Conservation (phyloP, 306 rosid species). For the Vigna radiata region DNA sequence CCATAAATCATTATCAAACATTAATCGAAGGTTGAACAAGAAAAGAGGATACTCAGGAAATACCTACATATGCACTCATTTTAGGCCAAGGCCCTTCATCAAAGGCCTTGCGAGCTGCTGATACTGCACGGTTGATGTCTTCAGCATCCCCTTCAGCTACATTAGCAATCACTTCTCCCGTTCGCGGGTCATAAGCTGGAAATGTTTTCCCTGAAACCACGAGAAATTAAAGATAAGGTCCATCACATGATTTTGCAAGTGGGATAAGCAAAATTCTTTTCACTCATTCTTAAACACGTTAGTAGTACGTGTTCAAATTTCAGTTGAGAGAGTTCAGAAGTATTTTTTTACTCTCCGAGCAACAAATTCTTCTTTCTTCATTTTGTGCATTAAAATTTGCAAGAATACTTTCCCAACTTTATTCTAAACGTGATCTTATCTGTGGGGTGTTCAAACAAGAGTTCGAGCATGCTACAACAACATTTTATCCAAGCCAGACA, state of each 20-base stretch:
- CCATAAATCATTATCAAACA: background rate
- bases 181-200: constrained; percentile 86
- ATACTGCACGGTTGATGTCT: constrained; percentile 81
- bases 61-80: constrained; percentile 81
- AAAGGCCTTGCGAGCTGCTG: constrained; percentile 96
- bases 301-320: background rate
- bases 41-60: constrained; percentile 4
- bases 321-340: background rate
- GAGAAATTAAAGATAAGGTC: constrained; percentile 22
- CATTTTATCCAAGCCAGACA: background rate
- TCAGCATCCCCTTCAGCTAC: constrained; percentile 87
- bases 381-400: background rate
- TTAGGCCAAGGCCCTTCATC: constrained; percentile 99
- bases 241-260: constrained; percentile 4
- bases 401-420: background rate
- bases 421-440: background rate
- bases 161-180: constrained; percentile 84
- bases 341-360: background rate
- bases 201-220: constrained; percentile 79
- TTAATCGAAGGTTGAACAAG: constrained; percentile 21
- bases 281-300: background rate
- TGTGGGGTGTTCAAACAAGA: background rate
- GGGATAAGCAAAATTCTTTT: constrained; percentile 2
- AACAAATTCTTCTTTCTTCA: background rate
- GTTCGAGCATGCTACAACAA: background rate